phyloP scores from a whole-genome alignment of 306 rosid genomes.

The Abrus pulchellus region DNA sequence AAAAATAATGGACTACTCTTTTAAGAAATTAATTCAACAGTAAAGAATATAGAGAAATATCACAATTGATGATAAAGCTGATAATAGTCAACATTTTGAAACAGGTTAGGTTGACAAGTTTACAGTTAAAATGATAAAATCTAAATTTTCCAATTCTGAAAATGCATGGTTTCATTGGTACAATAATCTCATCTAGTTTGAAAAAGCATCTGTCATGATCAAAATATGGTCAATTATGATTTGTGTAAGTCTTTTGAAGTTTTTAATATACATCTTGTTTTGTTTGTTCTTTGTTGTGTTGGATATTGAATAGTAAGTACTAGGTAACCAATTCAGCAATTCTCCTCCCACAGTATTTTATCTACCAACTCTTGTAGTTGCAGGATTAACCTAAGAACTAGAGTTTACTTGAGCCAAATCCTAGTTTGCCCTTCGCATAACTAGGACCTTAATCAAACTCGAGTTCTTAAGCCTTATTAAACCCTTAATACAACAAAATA shows the following conservation, averaged over 20 bases:
- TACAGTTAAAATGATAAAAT: neutral
- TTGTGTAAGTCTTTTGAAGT: neutral
- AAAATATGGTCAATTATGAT: too few relatives aligned
- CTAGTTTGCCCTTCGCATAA: too few relatives aligned
- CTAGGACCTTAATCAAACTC: too few relatives aligned
- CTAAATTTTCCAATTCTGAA: neutral
- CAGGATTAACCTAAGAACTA: too few relatives aligned
- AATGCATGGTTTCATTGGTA: neutral
- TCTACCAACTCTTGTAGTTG: too few relatives aligned
- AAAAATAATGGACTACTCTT: constrained; percentile 23
- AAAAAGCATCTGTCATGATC: too few relatives aligned
- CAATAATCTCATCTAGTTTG: too few relatives aligned
- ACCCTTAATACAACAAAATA: too few relatives aligned
- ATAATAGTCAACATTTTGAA: neutral
- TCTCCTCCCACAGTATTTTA: too few relatives aligned
- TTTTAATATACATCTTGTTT: neutral
- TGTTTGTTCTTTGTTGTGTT: neutral
- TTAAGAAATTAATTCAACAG: neutral
- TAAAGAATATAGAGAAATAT: neutral
- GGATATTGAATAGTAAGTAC: neutral
- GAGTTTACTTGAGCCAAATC: too few relatives aligned
- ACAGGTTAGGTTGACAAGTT: neutral
- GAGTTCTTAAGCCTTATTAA: too few relatives aligned
- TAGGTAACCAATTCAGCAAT: too few relatives aligned
- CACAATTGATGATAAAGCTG: neutral